Base-by-base conservation (phyloP, 306 rosid species). In the Vigna unguiculata region DNA sequence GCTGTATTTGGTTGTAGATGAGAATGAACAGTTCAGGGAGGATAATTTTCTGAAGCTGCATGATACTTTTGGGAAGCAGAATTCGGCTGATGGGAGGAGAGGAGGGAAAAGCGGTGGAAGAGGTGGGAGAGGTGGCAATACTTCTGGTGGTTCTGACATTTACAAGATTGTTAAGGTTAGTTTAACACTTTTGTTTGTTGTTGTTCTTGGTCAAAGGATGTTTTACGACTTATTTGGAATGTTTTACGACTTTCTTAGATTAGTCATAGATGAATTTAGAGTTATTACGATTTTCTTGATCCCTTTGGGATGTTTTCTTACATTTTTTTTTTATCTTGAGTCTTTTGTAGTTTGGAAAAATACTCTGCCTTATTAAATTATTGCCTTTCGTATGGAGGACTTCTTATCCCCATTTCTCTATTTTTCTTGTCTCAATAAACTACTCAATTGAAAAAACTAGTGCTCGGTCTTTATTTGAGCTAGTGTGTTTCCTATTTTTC, bases 111-210 rank as follows among this genome's bases (percentile, higher is more conserved):
- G 80, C 20, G 85, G 86, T 83, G 93, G 95, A 67, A 89, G 88
- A 77, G 25, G 60, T 51, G 91, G 89, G 36, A 92, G 74, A 87
- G 91, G 90, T 21, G 91, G 96, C 60, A 66, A 74, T 80, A 83
- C 71, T 12, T 83, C 90, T 9, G 98, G 92, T n/a, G 95, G 93
- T 84, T 92, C 97, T 7, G 97, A 94, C 69, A 91, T 94, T 34
- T 94, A 77, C 87, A 94, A 91, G 84, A 91, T 94, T 81, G 97
- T 94, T 60, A 94, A 94, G 97, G 97, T 95, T 67, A 62, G 88
- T 47, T 55, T 16, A 4, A 20, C 19, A 5, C 11, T 48, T 36
- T 57, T 5, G 13, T 22, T 43, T 70, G 43, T 57, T 19, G 3
- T 70, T 58, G 14, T 15, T 61, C 10, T 20, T 47, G 1, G 36